phyloP scores from a whole-genome alignment of 345 rosid species.

The Lepidium sativum region DNA sequence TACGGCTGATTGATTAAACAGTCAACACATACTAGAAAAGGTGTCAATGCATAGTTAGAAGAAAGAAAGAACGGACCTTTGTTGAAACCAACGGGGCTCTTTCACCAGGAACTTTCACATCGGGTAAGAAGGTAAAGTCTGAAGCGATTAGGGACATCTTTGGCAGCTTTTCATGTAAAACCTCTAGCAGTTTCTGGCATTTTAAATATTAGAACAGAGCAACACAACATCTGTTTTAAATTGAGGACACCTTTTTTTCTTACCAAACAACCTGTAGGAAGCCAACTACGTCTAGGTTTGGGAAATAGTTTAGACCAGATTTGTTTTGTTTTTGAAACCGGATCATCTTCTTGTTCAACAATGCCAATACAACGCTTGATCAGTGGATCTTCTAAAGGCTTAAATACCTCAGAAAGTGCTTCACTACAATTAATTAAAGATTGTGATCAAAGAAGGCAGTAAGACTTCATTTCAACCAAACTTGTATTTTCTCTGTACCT shows the following conservation, averaged over 20 bases:
- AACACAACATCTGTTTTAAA: neutral
- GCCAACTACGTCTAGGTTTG: slow-evolving; percentile 86
- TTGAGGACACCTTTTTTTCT: slow-evolving; percentile 9
- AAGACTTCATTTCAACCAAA: neutral
- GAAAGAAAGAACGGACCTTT: slow-evolving; percentile 41
- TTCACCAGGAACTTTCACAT: slow-evolving; percentile 81
- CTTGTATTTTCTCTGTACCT: slow-evolving; percentile 31
- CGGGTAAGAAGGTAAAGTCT: slow-evolving; percentile 94
- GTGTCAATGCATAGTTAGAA: neutral
- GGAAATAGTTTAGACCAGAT: slow-evolving; percentile 80
- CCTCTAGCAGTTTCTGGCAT: slow-evolving; percentile 74
- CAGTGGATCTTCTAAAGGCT: slow-evolving; percentile 66
- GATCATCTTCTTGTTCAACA: slow-evolving; percentile 39
- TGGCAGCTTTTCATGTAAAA: slow-evolving; percentile 71
- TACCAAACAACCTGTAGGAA: slow-evolving; percentile 97
- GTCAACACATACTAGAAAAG: neutral
- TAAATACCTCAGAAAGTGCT: slow-evolving; percentile 55
- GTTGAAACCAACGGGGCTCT: slow-evolving; percentile 96
- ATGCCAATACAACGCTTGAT: slow-evolving; percentile 65
- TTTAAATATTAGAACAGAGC: slow-evolving; percentile 14
- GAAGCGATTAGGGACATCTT: slow-evolving; percentile 96
- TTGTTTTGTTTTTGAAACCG: slow-evolving; percentile 32
- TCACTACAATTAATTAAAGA: slow-evolving; percentile 35
- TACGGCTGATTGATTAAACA: slow-evolving; percentile 1
- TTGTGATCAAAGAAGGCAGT: slow-evolving; percentile 1